Evolutionary conservation across 495 filamentous ascomycete genomes (phyloP).

Genomic region (Stereocaulon alpinum): DNA sequence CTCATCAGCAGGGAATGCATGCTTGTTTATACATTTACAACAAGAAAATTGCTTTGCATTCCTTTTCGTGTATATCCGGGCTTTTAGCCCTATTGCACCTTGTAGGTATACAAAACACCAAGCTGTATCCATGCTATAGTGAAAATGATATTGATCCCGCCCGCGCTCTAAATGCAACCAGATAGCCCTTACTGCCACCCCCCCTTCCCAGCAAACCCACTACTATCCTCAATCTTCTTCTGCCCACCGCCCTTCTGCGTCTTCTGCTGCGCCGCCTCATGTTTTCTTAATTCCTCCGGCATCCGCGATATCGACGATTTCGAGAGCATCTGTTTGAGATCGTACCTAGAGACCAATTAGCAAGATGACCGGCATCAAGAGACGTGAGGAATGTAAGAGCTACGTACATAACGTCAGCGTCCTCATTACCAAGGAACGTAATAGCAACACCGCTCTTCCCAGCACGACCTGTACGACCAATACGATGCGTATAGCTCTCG

Average conservation of each 20-base stretch:
- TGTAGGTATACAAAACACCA: too few species aligned
- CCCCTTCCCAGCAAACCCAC: slow-evolving; percentile 50
- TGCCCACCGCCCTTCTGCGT: slow-evolving; percentile 42
- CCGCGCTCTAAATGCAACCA: too few species aligned
- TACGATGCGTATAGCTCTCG: slow-evolving; percentile 94
- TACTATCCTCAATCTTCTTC: slow-evolving; percentile 55
- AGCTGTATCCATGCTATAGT: too few species aligned
- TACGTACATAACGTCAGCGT: slow-evolving; percentile 80
- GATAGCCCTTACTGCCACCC: slow-evolving; percentile 30
- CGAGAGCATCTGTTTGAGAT: slow-evolving; percentile 89
- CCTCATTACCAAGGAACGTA: slow-evolving; percentile 90
- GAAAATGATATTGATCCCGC: too few species aligned
- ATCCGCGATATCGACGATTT: slow-evolving; percentile 86
- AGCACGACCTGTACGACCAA: slow-evolving; percentile 94
- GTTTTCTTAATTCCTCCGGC: slow-evolving; percentile 86
- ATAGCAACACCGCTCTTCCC: slow-evolving; percentile 97
- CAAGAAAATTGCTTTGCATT: not conserved
- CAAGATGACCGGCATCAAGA: not conserved
- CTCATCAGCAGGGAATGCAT: not conserved
- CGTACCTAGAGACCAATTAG: slow-evolving; percentile 41
- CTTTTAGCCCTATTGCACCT: too few species aligned
- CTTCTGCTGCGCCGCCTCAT: slow-evolving; percentile 89
- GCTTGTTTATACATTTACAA: not conserved
- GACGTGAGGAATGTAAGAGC: not conserved
- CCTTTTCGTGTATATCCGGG: too few species aligned